A percentile compares a stretch with the other conserved stretches of the same genome.
Conservation (phyloP, 768 basidiomycete species). For the Tremella yokohamensis region DNA sequence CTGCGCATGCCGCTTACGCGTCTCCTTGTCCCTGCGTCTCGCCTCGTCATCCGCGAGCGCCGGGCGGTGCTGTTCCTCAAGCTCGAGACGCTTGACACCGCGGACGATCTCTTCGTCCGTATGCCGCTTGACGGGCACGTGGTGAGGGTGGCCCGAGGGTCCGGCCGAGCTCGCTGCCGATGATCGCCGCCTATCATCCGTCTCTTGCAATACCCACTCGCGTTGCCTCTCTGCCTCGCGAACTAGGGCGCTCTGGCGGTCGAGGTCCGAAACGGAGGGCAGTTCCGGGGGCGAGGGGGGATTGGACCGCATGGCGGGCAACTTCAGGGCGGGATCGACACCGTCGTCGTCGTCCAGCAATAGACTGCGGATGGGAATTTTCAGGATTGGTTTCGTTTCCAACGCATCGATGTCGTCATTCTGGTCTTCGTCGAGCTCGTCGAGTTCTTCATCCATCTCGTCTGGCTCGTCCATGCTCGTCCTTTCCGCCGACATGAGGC, state of each 20-base stretch:
- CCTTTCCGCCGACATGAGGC: conserved; percentile 17
- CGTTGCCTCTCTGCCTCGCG: no score
- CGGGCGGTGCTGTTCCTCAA: conserved; percentile 17
- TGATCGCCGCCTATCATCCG: no score
- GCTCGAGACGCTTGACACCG: conserved; percentile 43
- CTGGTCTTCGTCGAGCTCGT: conserved; percentile 7
- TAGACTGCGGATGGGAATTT: conserved; percentile 35
- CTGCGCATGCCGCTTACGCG: conserved; percentile 32
- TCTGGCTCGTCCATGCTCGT: conserved; percentile 12
- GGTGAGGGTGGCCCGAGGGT: neutral
- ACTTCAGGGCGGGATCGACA: conserved; percentile 33
- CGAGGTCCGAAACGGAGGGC: conserved; percentile 14
- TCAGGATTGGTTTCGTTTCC: conserved; percentile 24
- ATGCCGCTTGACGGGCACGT: conserved; percentile 35
- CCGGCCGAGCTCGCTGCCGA: no score
- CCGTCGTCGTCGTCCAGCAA: conserved; percentile 26
- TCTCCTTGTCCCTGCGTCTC: conserved; percentile 13
- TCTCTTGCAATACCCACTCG: no score
- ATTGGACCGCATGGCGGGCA: conserved; percentile 35
- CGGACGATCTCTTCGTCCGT: conserved; percentile 43
- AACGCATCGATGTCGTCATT: no score
- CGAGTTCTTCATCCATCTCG: conserved; percentile 11
- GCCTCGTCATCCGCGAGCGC: neutral
- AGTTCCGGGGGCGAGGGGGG: neutral
- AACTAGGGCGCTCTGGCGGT: neutral